Evolutionary conservation across 2,329 filamentous ascomycete genomes (phyloP).

Genomic region (Talaromyces marneffei): DNA sequence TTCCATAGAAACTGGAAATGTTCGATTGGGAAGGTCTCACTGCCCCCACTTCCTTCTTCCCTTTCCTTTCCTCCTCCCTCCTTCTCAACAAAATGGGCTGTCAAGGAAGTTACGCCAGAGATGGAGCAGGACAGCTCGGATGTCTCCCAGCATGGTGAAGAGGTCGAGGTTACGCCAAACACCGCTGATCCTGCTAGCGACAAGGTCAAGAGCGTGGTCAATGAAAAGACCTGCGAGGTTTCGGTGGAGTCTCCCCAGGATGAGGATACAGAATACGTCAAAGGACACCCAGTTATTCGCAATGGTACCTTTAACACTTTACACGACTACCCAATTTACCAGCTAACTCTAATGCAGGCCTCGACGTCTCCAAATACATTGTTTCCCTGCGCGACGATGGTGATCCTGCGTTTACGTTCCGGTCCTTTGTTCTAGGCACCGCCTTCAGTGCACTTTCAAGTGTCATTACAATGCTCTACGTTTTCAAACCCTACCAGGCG

Average conservation of each 20-base stretch:
- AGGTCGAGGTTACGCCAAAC: neutral
- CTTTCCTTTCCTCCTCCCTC: neutral
- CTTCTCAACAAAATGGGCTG: neutral
- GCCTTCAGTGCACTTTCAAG: constrained; percentile 21
- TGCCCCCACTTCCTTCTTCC: neutral
- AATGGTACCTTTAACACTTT: constrained; percentile 13
- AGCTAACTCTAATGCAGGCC: constrained; percentile 7
- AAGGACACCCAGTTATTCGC: constrained; percentile 19
- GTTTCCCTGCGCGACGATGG: constrained; percentile 19
- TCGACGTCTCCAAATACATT: constrained; percentile 20
- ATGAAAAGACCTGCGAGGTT: constrained; percentile 4
- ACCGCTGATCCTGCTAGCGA: neutral
- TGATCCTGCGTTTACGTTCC: constrained; percentile 20
- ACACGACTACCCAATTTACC: neutral
- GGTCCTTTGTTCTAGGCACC: constrained; percentile 19
- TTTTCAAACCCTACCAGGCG: constrained; percentile 19
- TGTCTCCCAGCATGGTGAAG: neutral
- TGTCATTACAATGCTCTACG: constrained; percentile 23
- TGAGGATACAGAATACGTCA: constrained; percentile 16
- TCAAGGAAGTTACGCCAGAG: neutral
- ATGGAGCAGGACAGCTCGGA: neutral
- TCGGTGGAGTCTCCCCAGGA: constrained; percentile 1
- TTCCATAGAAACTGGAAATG: neutral
- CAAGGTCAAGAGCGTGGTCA: neutral
- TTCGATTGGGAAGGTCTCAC: neutral